These are phyloP conservation scores for Physcomitrium patens DNA, from an alignment of 225 moss, liverwort and hornwort species.

Conservation along the genomic window DNA sequence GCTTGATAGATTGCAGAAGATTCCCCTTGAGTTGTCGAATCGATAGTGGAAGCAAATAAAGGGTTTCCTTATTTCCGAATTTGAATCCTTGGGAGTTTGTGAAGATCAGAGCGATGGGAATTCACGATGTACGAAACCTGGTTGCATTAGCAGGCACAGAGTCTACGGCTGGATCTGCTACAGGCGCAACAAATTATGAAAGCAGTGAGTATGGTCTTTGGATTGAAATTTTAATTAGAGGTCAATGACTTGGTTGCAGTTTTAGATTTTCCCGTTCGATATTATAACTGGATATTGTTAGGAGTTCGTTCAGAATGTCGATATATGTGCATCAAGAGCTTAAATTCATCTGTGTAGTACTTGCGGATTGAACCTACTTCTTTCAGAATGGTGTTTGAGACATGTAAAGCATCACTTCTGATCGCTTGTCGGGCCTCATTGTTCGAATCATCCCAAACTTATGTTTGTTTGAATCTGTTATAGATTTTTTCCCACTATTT, in stretches of 20 bases:
- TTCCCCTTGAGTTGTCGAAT: conserved; percentile 13
- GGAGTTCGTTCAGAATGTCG: conserved; percentile 3
- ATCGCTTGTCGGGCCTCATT: conserved; percentile 3
- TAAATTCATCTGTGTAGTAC: neutral
- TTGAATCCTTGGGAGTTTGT: conserved; percentile 4
- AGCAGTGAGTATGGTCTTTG: conserved; percentile 33
- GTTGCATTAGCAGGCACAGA: conserved; percentile 37
- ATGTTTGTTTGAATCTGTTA: neutral
- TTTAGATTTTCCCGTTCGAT: neutral
- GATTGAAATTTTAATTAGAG: conserved; percentile 5
- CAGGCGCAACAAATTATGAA: conserved; percentile 34
- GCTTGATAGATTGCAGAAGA: neutral
- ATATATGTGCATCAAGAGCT: conserved; percentile 13
- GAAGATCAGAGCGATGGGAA: conserved; percentile 39
- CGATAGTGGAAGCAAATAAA: conserved; percentile 4
- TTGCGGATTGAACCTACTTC: neutral
- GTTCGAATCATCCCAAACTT: neutral
- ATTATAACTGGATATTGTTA: conserved; percentile 8
- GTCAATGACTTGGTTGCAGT: conserved; percentile 7
- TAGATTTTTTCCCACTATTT: neutral
- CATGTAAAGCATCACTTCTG: neutral
- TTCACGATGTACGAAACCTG: conserved; percentile 42
- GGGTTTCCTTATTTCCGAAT: neutral
- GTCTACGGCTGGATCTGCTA: conserved; percentile 33
- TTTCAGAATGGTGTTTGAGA: conserved; percentile 9